Base-by-base conservation (phyloP, 2,329 filamentous ascomycete species). In the Cercospora beticola region DNA sequence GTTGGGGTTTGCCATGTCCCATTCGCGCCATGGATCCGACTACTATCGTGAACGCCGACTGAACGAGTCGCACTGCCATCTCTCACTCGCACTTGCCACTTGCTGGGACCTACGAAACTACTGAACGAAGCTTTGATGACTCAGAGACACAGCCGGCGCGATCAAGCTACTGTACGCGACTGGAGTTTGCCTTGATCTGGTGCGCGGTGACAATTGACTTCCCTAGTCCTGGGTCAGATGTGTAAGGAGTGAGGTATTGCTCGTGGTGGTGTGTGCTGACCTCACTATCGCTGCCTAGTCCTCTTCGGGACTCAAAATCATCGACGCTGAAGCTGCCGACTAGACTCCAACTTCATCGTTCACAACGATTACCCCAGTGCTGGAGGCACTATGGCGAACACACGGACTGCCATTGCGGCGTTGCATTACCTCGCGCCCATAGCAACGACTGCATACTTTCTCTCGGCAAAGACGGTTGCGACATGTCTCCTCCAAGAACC, bases 361-460 rank as follows among this genome's bases (percentile, higher is more conserved):
- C 56, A 58, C 56, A 21, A 33, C 56, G 3, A 23, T 36, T 30
- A 21, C 16, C 18, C 56, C 56, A 33, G n/a, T 14, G 56, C 31
- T 21, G 56, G 18, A 18, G 56, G 26, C 52, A 30, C 14, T 14
- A 65, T 58, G 49, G 52, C 62, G 33, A 65, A 28, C 33, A 40
- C 49, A 31, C 18, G 31, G 18, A 36, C 9, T 31, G 30, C 43
- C 46, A 58, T 77, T 21, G 63, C 67, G 49, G 68, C 70, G 23
- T 70, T 78, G 23, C 75, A 75, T 68, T 78, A 76, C 64, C 49
- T 72, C 21, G 69, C 73, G 14, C 76, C 76, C 4, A 66, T 74
- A 54, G 65, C 67, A n/a, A 71, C 72, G 4, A 66, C 71, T 28
- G 56, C 70, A n/a, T 75, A 74, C 62, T 78, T 75, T 70, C n/a